A percentile compares a stretch with the other conserved stretches of the same genome.
These are phyloP conservation scores for Chlamydomonas applanata DNA, from an alignment of 139 green algal genomes.

Conservation along the genomic window DNA sequence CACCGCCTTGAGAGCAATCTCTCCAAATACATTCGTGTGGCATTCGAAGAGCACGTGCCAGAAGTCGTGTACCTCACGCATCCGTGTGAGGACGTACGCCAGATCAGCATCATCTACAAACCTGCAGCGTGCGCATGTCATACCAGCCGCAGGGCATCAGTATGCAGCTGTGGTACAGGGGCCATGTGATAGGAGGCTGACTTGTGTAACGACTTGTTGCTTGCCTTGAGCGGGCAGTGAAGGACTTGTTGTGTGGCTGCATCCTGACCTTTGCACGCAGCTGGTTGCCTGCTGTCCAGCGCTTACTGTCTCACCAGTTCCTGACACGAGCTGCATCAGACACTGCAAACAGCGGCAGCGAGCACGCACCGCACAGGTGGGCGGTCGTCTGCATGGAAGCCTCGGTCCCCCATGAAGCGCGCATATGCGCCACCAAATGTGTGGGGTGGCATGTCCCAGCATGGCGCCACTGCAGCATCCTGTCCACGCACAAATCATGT, in stretches of 20 bases:
- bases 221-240: too few relatives aligned
- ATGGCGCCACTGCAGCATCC: conserved; percentile 43
- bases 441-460: conserved; percentile 52
- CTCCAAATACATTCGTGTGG: conserved; percentile 90
- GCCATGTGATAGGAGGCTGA: too few relatives aligned
- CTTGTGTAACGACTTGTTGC: too few relatives aligned
- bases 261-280: too few relatives aligned
- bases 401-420: conserved; percentile 82
- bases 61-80: conserved; percentile 91
- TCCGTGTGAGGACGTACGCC: conserved; percentile 81
- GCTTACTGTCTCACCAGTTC: too few relatives aligned
- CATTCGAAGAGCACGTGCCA: conserved; percentile 96
- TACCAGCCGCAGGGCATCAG: neutral
- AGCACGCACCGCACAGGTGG: conserved; percentile 62
- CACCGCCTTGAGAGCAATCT: conserved; percentile 92
- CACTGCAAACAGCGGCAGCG: too few relatives aligned
- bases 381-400: conserved; percentile 85
- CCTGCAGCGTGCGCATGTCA: conserved; percentile 16
- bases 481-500: neutral
- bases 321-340: too few relatives aligned
- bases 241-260: too few relatives aligned
- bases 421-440: conserved; percentile 91
- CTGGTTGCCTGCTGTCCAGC: too few relatives aligned
- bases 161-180: neutral
- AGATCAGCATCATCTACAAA: conserved; percentile 94